Conservation (phyloP, 2,329 filamentous ascomycete genomes). For the Parascedosporium putredinis region DNA sequence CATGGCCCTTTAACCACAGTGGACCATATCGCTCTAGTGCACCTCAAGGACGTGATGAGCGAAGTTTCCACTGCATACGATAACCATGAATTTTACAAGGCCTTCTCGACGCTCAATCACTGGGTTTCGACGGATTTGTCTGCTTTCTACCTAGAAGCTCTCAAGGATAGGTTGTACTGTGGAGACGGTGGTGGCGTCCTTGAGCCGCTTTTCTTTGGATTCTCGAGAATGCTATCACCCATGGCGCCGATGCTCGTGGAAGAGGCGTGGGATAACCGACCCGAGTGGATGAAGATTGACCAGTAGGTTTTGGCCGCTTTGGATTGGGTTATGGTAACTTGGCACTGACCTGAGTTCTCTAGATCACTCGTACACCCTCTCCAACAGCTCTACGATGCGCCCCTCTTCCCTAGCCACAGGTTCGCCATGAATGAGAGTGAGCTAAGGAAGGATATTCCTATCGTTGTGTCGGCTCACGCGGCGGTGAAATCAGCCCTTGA, state of each 20-base stretch:
- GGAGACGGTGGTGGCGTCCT: conserved; percentile 57
- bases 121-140: conserved; percentile 80
- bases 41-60: conserved; percentile 55
- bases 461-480: conserved; percentile 45
- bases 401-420: conserved; percentile 29
- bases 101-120: conserved; percentile 59
- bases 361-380: conserved; percentile 28
- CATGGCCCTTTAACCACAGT: conserved; percentile 42
- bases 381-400: conserved; percentile 34
- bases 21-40: conserved; percentile 68
- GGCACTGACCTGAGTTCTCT: conserved; percentile 13
- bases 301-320: conserved; percentile 21
- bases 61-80: conserved; percentile 56
- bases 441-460: conserved; percentile 31
- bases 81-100: conserved; percentile 75
- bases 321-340: too few species aligned
- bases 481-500: conserved; percentile 71
- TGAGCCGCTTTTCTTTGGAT: conserved; percentile 56
- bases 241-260: conserved; percentile 76
- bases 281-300: conserved; percentile 48
- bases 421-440: conserved; percentile 26
- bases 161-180: conserved; percentile 89
- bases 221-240: conserved; percentile 71
- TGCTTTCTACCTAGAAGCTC: conserved; percentile 84
- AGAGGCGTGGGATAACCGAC: conserved; percentile 75